Evolutionary conservation across 306 rosid genomes (phyloP).

Genomic region (Chamaecrista fasciculata): DNA sequence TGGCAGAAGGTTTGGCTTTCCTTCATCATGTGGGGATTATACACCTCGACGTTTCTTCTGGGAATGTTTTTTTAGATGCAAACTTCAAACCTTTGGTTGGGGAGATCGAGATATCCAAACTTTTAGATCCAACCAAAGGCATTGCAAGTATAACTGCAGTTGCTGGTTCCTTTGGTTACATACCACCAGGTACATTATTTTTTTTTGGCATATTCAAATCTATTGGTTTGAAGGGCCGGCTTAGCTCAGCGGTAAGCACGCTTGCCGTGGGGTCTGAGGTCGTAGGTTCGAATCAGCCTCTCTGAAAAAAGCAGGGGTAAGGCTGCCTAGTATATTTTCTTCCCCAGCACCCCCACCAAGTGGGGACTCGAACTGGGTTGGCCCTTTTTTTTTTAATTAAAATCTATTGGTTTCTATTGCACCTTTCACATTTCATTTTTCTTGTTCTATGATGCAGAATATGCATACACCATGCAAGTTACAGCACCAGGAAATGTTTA

Average conservation of each 20-base stretch:
- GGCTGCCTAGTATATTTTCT: no score
- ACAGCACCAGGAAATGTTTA: slow-evolving; percentile 97
- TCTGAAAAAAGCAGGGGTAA: no score
- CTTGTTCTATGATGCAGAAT: slow-evolving; percentile 52
- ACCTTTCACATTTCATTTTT: slow-evolving; percentile 14
- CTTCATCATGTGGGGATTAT: slow-evolving; percentile 91
- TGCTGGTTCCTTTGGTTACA: slow-evolving; percentile 98
- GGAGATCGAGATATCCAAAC: slow-evolving; percentile 96
- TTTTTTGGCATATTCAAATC: not conserved
- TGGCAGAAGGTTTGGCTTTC: slow-evolving; percentile 93
- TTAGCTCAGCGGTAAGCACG: no score
- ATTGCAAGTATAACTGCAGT: slow-evolving; percentile 96
- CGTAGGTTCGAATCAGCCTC: no score
- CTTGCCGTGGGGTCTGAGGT: no score
- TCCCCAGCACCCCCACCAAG: no score
- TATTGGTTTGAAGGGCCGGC: no score
- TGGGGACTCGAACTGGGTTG: no score
- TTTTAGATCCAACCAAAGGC: slow-evolving; percentile 90
- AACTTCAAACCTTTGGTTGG: slow-evolving; percentile 82
- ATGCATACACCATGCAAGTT: slow-evolving; percentile 99
- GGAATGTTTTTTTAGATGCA: slow-evolving; percentile 81
- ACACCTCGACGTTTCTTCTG: slow-evolving; percentile 93
- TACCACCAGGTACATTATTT: slow-evolving; percentile 80
- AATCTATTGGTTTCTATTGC: not conserved
- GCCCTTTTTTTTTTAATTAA: not conserved